These are phyloP conservation scores for Lichtheimia hyalospora DNA, from an alignment of 371 early-diverging fungal species.

Conservation along the genomic window DNA sequence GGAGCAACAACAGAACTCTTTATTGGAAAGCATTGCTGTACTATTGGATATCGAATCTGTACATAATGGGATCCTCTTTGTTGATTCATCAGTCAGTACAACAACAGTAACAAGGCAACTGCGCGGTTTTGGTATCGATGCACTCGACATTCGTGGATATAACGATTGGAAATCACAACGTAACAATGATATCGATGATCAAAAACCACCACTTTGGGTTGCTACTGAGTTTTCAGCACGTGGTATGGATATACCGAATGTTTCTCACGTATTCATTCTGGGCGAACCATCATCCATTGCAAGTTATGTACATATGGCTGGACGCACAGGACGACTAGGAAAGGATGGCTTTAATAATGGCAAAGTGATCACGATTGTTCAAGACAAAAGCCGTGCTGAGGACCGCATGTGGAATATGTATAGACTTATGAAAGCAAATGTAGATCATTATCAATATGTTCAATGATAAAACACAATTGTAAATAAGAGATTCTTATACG, in stretches of 20 bases:
- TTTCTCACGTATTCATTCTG: conserved; percentile 84
- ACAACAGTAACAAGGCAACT: conserved; percentile 26
- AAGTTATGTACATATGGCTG: conserved; percentile 85
- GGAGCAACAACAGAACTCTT: neutral
- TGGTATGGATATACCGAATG: conserved; percentile 86
- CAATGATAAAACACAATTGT: conserved; percentile 22
- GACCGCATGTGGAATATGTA: conserved; percentile 38
- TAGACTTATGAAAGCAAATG: conserved; percentile 31
- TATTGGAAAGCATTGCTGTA: conserved; percentile 62
- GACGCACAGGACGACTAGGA: conserved; percentile 75
- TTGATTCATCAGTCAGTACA: conserved; percentile 29
- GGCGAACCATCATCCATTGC: conserved; percentile 63
- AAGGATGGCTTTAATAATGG: conserved; percentile 39
- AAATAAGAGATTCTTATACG: too few species aligned
- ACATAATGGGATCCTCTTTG: conserved; percentile 62
- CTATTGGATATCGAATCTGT: conserved; percentile 53
- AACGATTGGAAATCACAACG: neutral
- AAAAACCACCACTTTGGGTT: conserved; percentile 42
- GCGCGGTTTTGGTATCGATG: conserved; percentile 20
- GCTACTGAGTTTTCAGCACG: conserved; percentile 81
- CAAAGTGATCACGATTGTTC: conserved; percentile 57
- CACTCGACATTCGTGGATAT: conserved; percentile 30
- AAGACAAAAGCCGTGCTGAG: conserved; percentile 45
- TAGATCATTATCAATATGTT: conserved; percentile 32
- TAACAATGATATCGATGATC: neutral